phyloP scores from a whole-genome alignment of 2,329 filamentous ascomycete species.

The Endoconidiophora laricicola region DNA sequence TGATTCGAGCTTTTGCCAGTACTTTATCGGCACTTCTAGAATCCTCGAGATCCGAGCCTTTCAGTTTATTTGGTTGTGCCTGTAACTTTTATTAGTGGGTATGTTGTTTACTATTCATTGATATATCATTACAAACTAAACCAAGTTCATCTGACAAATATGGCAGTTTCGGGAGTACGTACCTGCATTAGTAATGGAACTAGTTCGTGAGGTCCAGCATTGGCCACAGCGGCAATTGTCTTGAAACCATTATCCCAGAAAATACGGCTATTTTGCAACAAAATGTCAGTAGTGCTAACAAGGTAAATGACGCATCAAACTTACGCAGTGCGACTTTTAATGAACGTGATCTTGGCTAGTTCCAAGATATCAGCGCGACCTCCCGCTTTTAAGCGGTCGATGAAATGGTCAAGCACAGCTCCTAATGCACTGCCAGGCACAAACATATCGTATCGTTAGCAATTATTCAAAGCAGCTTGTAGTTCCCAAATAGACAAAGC shows the following conservation, averaged over 20 bases:
- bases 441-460: neutral
- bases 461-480: neutral
- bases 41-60: constrained; percentile 34
- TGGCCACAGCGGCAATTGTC: constrained; percentile 49
- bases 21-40: constrained; percentile 48
- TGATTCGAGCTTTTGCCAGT: constrained; percentile 47
- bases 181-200: constrained; percentile 58
- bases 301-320: constrained; percentile 13
- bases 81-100: constrained; percentile 17
- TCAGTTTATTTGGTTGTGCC: constrained; percentile 50
- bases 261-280: constrained; percentile 26
- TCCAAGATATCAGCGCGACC: constrained; percentile 54
- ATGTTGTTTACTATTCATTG: too few relatives aligned
- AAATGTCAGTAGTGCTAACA: neutral
- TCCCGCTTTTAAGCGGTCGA: constrained; percentile 55
- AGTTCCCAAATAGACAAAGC: too few relatives aligned
- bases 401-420: constrained; percentile 58
- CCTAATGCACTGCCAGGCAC: constrained; percentile 41
- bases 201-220: constrained; percentile 50
- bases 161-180: constrained; percentile 10
- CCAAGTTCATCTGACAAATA: neutral
- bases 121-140: neutral
- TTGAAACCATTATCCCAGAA: constrained; percentile 66
- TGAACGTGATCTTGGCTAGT: constrained; percentile 53
- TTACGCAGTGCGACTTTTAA: constrained; percentile 60